A percentile compares a stretch with the other conserved stretches of the same genome.
Evolutionary conservation across 108 stramenopile genomes (phyloP).

Genomic region (Skeletonema costatum): DNA sequence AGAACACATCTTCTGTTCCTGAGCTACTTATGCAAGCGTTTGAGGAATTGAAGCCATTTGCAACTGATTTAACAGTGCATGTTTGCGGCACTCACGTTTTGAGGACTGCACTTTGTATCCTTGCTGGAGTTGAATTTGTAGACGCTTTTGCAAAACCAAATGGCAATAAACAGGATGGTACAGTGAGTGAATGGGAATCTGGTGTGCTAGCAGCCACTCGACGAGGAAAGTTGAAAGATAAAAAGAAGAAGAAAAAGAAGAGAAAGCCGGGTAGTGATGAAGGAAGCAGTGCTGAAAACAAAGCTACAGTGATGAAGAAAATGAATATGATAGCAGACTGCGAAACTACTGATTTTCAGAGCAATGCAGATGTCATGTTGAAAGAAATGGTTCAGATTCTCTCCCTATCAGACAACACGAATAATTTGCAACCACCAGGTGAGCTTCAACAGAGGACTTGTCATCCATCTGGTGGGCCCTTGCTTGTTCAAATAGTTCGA

Average conservation of each 20-base stretch:
- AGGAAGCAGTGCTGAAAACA: conserved; percentile 31
- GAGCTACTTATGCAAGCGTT: conserved; percentile 51
- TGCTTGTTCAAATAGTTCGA: conserved; percentile 67
- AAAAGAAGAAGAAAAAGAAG: conserved; percentile 73
- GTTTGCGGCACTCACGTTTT: conserved; percentile 87
- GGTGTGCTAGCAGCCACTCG: conserved; percentile 45
- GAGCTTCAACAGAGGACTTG: conserved; percentile 73
- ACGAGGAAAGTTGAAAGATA: conserved; percentile 67
- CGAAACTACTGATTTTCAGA: conserved; percentile 35
- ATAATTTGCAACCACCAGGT: conserved; percentile 45
- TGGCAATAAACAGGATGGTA: conserved; percentile 17
- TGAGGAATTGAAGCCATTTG: conserved; percentile 64
- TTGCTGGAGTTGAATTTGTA: conserved; percentile 70
- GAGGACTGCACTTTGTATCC: conserved; percentile 70
- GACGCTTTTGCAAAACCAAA: conserved; percentile 28
- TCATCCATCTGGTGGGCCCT: conserved; percentile 81
- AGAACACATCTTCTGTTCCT: conserved; percentile 29
- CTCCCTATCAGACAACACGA: neutral
- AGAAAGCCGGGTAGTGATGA: conserved; percentile 16
- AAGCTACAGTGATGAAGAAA: conserved; percentile 26
- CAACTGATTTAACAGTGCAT: conserved; percentile 70
- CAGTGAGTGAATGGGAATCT: conserved; percentile 28
- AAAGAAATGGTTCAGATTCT: conserved; percentile 38
- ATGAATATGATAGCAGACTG: conserved; percentile 32
- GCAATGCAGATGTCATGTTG: conserved; percentile 38